Base-by-base conservation (phyloP, 225 moss, liverwort and hornwort species). In the Asterella californica region DNA sequence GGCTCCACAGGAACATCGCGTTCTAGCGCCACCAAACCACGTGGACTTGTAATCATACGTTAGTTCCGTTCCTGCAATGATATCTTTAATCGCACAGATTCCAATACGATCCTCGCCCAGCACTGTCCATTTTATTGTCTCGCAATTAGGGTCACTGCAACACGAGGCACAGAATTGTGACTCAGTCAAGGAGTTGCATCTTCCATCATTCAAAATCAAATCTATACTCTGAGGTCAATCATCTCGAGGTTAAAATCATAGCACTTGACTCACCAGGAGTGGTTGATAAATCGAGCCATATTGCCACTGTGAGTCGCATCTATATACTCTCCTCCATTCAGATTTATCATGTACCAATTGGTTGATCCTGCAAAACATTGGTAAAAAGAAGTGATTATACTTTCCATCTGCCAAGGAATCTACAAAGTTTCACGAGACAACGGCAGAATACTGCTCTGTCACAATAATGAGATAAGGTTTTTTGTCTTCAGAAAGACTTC, bases 61-160 rank as follows among this genome's bases (percentile, higher is more conserved):
- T 77, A 92, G 77, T 74, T 90, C 90, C 78, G 89, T 88, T 75
- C 85, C 92, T 22, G 83, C 83, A 75, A 70, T 46, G 36, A 92
- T 85, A 63, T 90, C 84, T 47, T 76, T 71, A 32, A 67, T 78
- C 37, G 92, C 84, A 82, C 88, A 90, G 70, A 92, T 84, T 33
- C 92, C 92, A 76, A 92, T 82, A 38, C 92, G 84, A 54, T 84
- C 84, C 81, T 92, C 88, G 75, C 88, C 92, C 46, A 89, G 81
- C 63, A 89, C 92, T 45, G 86, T 83, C 90, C 90, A 92, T 80
- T 85, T 89, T 78, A 55, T 78, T 63, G 83, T 76, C 66, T 81
- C 87, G 73, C 92, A 90, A 78, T 92, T 90, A 33, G 92, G 92
- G 36, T 90, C 90, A 88, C 90, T 89, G 85, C 79, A 65, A 33